A percentile compares a stretch with the other conserved stretches of the same genome.
phyloP scores from a whole-genome alignment of 805 yeast species.

The Saturnispora halmiae region DNA sequence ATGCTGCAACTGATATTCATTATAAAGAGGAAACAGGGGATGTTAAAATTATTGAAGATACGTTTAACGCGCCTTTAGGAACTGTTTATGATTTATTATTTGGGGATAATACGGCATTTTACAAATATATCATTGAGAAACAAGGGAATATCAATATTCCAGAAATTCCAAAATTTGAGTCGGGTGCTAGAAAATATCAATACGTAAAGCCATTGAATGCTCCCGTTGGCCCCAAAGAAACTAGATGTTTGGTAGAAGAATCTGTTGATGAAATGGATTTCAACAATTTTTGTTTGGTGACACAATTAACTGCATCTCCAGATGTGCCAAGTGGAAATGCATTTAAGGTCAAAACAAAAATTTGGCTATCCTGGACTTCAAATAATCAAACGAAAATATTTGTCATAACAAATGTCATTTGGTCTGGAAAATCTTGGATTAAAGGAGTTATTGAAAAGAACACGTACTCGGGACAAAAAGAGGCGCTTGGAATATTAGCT shows the following conservation, averaged over 20 bases:
- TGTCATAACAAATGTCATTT: slow-evolving; percentile 49
- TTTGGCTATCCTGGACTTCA: slow-evolving; percentile 54
- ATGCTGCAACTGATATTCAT: slow-evolving; percentile 29
- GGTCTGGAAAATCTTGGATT: slow-evolving; percentile 75
- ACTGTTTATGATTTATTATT: slow-evolving; percentile 48
- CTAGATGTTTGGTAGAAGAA: slow-evolving; percentile 57
- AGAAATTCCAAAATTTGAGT: slow-evolving; percentile 34
- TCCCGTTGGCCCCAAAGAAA: slow-evolving; percentile 71
- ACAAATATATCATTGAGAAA: slow-evolving; percentile 38
- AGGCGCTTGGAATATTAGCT: slow-evolving; percentile 42
- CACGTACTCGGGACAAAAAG: slow-evolving; percentile 62
- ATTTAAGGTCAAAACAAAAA: slow-evolving; percentile 51
- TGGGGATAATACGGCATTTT: slow-evolving; percentile 46
- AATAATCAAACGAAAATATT: slow-evolving; percentile 44
- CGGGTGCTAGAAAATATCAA: slow-evolving; percentile 37
- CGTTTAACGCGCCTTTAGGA: slow-evolving; percentile 52
- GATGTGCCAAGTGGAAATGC: slow-evolving; percentile 77
- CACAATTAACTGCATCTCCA: slow-evolving; percentile 58
- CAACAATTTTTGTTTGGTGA: slow-evolving; percentile 37
- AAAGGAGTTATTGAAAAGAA: slow-evolving; percentile 70
- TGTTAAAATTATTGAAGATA: slow-evolving; percentile 44
- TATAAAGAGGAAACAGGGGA: slow-evolving; percentile 42
- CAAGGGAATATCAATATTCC: slow-evolving; percentile 59
- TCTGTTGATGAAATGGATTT: slow-evolving; percentile 44
- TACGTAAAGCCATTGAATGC: slow-evolving; percentile 58